phyloP scores from a whole-genome alignment of 257 asterid genomes.

The Catharanthus roseus region DNA sequence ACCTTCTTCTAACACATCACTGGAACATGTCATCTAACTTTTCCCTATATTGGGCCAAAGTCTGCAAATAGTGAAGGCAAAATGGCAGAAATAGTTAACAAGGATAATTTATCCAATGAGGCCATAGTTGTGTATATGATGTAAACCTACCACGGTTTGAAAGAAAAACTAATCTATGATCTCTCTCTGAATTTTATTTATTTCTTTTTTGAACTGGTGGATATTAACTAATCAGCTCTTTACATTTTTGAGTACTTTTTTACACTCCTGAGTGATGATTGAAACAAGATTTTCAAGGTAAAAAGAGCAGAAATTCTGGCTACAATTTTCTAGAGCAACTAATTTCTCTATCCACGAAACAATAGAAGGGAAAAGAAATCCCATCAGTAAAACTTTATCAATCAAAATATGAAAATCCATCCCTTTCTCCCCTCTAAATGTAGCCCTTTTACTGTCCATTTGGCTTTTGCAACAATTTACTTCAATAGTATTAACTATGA shows the following conservation, averaged over 20 bases:
- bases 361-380: background rate
- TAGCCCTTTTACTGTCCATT: too few species aligned
- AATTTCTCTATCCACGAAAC: background rate
- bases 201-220: background rate
- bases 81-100: background rate
- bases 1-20: conserved; percentile 19
- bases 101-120: background rate
- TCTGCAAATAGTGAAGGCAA: conserved; percentile 38
- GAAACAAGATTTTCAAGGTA: background rate
- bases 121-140: background rate
- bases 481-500: too few species aligned
- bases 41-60: conserved; percentile 83
- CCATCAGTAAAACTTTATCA: background rate
- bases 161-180: background rate
- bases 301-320: background rate
- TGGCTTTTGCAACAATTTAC: too few species aligned
- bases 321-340: background rate
- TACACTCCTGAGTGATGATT: background rate
- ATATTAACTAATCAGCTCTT: background rate
- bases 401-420: background rate
- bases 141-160: background rate
- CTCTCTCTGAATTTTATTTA: background rate
- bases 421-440: too few species aligned
- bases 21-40: conserved; percentile 71
- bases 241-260: background rate